Conservation (phyloP, 768 basidiomycete genomes). For the Russula sp. region DNA sequence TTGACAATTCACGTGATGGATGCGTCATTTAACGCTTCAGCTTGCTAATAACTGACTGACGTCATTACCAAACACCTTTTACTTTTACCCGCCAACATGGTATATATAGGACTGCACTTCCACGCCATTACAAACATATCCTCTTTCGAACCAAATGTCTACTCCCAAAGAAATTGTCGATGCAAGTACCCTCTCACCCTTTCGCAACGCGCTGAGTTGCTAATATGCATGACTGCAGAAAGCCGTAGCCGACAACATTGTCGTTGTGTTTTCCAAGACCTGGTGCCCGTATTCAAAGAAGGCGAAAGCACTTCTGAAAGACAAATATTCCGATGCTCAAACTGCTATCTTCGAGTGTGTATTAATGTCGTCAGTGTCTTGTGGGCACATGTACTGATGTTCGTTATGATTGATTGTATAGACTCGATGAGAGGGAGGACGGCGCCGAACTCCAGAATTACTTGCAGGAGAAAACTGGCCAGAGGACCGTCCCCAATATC, state of each 20-base stretch:
- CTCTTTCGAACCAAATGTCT: conserved; percentile 10
- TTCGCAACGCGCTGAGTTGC: background rate
- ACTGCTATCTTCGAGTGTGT: conserved; percentile 39
- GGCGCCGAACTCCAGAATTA: conserved; percentile 62
- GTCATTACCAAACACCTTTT: background rate
- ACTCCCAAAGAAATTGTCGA: conserved; percentile 21
- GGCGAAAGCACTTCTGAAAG: conserved; percentile 39
- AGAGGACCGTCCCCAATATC: conserved; percentile 72
- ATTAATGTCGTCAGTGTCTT: background rate
- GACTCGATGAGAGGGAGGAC: conserved; percentile 58
- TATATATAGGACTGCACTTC: conserved; percentile 1
- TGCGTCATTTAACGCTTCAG: background rate
- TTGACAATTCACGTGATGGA: background rate
- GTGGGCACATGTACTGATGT: background rate
- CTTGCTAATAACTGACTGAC: conserved; percentile 8
- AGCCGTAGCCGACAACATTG: conserved; percentile 38
- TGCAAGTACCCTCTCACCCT: background rate
- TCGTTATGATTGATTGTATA: conserved; percentile 31
- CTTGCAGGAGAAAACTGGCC: conserved; percentile 57
- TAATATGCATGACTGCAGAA: conserved; percentile 29
- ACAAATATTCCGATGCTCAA: conserved; percentile 33
- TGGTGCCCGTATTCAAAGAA: conserved; percentile 42
- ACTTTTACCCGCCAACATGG: background rate
- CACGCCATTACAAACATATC: no score
- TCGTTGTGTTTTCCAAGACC: conserved; percentile 43